These are phyloP conservation scores for Violaceomyces palustris DNA, from an alignment of 1,284 basidiomycete species.

Conservation along the genomic window DNA sequence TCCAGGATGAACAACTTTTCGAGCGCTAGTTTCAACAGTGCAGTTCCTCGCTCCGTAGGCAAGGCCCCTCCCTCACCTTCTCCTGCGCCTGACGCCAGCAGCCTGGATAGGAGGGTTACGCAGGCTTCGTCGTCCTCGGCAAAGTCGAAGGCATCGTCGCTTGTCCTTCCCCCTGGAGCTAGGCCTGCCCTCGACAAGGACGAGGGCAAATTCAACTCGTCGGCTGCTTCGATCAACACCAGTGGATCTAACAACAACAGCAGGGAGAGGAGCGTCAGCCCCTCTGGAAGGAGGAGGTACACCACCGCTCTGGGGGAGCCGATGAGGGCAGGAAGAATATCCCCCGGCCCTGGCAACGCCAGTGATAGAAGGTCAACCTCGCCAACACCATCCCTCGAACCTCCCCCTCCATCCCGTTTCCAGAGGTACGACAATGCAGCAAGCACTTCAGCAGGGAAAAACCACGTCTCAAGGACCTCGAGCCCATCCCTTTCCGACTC, in stretches of 20 bases:
- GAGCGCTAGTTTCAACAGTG: conserved; percentile 24
- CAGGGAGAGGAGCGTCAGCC: conserved; percentile 14
- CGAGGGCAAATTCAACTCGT: conserved; percentile 12
- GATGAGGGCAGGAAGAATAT: conserved; percentile 15
- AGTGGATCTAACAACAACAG: conserved; percentile 5
- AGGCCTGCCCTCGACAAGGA: conserved; percentile 17
- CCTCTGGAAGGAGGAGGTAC: conserved; percentile 31
- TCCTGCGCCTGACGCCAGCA: not conserved
- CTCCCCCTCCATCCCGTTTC: not conserved
- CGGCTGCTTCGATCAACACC: conserved; percentile 2
- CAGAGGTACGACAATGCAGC: not conserved
- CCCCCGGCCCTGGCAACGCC: conserved; percentile 3
- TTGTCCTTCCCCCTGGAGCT: conserved; percentile 9
- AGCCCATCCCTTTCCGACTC: not conserved
- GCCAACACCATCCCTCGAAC: not conserved
- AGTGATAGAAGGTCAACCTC: not conserved
- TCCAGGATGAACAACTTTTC: conserved; percentile 20
- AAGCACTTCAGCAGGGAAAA: not conserved
- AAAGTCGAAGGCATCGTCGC: not conserved
- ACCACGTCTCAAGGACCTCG: not conserved
- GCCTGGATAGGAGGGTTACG: too few relatives aligned
- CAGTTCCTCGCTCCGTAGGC: conserved; percentile 5
- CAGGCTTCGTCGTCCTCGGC: not conserved
- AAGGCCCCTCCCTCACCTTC: not conserved
- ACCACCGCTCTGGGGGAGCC: conserved; percentile 39